Percentiles rank a stretch among this genome's conserved stretches.
phyloP scores from a whole-genome alignment of 2,329 filamentous ascomycete species.

The Hypoxylon sp. region DNA sequence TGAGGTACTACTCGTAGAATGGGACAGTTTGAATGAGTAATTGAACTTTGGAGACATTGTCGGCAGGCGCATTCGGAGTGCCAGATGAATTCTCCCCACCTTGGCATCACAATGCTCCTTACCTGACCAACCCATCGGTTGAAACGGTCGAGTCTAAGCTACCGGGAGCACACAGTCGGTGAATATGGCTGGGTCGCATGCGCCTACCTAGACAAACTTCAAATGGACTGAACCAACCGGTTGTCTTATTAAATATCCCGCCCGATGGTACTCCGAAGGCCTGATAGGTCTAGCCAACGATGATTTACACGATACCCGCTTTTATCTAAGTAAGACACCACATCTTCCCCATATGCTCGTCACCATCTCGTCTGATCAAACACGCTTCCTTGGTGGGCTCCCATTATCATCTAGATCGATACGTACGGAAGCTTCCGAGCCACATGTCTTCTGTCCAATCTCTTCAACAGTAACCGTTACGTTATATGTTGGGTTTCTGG shows the following conservation, averaged over 20 bases:
- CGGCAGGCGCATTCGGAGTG: not conserved
- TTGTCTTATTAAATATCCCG: not conserved
- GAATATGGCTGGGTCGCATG: not conserved
- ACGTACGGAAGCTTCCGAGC: too few relatives aligned
- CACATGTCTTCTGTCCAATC: too few relatives aligned
- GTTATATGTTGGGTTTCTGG: not conserved
- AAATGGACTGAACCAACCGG: not conserved
- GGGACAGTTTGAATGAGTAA: too few relatives aligned
- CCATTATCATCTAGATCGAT: conserved; percentile 13
- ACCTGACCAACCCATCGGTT: conserved; percentile 1
- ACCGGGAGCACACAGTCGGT: not conserved
- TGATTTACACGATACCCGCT: conserved; percentile 3
- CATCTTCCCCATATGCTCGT: too few relatives aligned
- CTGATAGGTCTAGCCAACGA: not conserved
- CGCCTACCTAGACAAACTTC: conserved; percentile 1
- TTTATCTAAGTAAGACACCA: conserved; percentile 1
- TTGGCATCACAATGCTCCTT: too few relatives aligned
- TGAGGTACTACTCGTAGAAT: too few relatives aligned
- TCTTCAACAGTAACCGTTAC: too few relatives aligned
- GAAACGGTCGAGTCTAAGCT: not conserved
- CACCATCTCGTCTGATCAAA: too few relatives aligned
- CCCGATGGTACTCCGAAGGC: not conserved
- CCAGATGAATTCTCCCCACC: not conserved
- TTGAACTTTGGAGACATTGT: conserved; percentile 7
- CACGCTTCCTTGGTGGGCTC: too few relatives aligned